Base-by-base conservation (phyloP, 768 basidiomycete species). In the Boletus coccyginus region DNA sequence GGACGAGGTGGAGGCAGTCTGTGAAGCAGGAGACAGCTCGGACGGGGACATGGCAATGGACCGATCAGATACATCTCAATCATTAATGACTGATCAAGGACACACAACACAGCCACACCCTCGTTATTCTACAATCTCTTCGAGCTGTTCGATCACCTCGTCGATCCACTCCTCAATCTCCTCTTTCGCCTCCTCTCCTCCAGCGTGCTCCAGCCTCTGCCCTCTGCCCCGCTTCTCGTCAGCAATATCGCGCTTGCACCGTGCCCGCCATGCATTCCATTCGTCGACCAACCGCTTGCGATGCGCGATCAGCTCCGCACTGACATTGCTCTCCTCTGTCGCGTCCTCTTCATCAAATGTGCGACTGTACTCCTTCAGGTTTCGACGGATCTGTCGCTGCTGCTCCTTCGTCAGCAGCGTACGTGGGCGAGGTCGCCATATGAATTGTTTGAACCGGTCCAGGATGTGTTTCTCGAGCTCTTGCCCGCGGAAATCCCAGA, bases 401-500 rank as follows among this genome's bases (percentile, higher is more conserved):
- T 94, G 85, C 49, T 97, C 94, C 69, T 89, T 92, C 46, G 85
- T 80, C 55, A 99, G 79, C 49, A 98, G 75, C 4, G 92, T 89
- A 12, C 86, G 83, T 5, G 97, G 93, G n/a, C 97, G 88, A 27
- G 96, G 95, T 36, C 97, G 87, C 96, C 96, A 99, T 59, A 98
- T 83, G 74, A 98, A 94, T 73, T 99, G 97, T 78, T 99, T 99
- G 84, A 99, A 98, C 54, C 89, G 85, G 70, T 98, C 97, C 59
- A 90, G 78, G 55, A 94, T 85, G 49, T 88, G 86, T 70, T 92
- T 90, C 69, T 89, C 82, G n/a, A 94, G 78, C 70, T 96, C 92
- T 71, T 92, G 88, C n/a, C 96, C 97, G 51, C 90, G 89, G 83
- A 97, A 98, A 75, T 98, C 95, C 94, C 95, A 98, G 62, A 99